Conservation (phyloP, 257 asterid species). For the Phtheirospermum japonicum region DNA sequence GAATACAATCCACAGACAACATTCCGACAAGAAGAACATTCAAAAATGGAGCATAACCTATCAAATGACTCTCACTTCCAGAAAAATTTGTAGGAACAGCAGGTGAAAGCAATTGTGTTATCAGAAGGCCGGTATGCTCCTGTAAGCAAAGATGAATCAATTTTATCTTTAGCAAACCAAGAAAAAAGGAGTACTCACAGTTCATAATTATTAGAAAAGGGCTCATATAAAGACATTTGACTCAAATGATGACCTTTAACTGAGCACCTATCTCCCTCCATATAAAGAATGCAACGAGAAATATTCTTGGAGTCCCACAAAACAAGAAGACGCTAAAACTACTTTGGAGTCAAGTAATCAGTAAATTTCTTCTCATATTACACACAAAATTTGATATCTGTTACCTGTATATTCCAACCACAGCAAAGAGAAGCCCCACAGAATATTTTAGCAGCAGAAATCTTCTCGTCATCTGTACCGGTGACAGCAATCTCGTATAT, state of each 20-base stretch:
- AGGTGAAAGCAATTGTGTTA: constrained; percentile 82
- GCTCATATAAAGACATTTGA: constrained; percentile 11
- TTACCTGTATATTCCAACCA: constrained; percentile 98
- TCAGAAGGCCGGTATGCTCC: constrained; percentile 78
- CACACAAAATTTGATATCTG: constrained; percentile 22
- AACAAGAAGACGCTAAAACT: constrained; percentile 17
- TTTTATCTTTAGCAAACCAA: constrained; percentile 14
- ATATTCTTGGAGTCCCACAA: constrained; percentile 3
- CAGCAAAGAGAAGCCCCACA: constrained; percentile 95
- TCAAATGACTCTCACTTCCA: constrained; percentile 82
- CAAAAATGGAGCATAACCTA: constrained; percentile 78
- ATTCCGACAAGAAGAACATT: constrained; percentile 84
- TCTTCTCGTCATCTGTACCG: constrained; percentile 92
- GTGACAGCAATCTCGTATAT: constrained; percentile 81
- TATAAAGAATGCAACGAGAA: constrained; percentile 17
- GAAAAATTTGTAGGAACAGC: constrained; percentile 64
- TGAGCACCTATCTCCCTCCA: too few species aligned
- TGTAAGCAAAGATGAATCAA: constrained; percentile 42
- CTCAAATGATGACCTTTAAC: constrained; percentile 14
- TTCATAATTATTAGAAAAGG: constrained; percentile 6
- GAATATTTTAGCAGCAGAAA: constrained; percentile 85
- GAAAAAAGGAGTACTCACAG: constrained; percentile 11
- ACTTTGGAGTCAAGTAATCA: background rate
- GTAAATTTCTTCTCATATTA: constrained; percentile 7
- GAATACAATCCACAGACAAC: constrained; percentile 68